Percentiles rank a stretch among this genome's conserved stretches.
phyloP scores from a whole-genome alignment of 139 green algal species.

The Edaphochlamys debaryana region DNA sequence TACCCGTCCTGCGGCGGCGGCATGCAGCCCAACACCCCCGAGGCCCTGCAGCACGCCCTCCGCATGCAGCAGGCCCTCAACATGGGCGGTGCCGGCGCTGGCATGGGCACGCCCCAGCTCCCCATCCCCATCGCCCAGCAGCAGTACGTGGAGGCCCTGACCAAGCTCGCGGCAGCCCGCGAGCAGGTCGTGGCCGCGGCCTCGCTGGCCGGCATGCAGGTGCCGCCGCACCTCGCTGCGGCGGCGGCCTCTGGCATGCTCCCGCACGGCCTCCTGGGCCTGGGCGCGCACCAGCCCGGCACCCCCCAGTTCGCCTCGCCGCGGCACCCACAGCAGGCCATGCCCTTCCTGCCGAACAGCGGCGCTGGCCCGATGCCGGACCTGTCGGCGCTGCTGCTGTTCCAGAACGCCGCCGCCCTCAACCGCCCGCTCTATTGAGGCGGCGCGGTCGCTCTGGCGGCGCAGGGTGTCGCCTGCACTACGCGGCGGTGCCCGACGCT shows the following conservation, averaged over 20 bases:
- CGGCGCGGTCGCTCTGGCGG: too few species aligned
- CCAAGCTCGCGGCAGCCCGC: background rate
- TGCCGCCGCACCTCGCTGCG: background rate
- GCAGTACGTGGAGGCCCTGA: constrained; percentile 27
- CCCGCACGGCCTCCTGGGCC: background rate
- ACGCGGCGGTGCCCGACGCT: too few species aligned
- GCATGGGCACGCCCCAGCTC: too few species aligned
- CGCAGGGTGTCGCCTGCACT: too few species aligned
- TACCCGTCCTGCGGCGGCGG: background rate
- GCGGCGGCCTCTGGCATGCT: background rate
- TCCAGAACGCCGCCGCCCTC: constrained; percentile 15
- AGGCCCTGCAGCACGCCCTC: constrained; percentile 7
- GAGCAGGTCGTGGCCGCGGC: constrained; percentile 29
- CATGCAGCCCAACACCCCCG: too few species aligned
- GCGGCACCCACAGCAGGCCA: background rate
- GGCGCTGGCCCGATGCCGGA: background rate
- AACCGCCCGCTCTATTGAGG: constrained; percentile 11
- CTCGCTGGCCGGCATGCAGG: background rate
- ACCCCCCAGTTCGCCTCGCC: too few species aligned
- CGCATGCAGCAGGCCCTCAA: constrained; percentile 18
- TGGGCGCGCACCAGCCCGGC: too few species aligned
- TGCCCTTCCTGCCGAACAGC: background rate
- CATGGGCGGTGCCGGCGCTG: constrained; percentile 2
- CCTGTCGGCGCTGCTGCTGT: constrained; percentile 20
- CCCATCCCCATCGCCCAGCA: constrained; percentile 12